Percentiles rank a stretch among this genome's conserved stretches.
These are phyloP conservation scores for Ceratocystis alfenasii DNA, from an alignment of 2,329 filamentous ascomycete species.

Conservation along the genomic window DNA sequence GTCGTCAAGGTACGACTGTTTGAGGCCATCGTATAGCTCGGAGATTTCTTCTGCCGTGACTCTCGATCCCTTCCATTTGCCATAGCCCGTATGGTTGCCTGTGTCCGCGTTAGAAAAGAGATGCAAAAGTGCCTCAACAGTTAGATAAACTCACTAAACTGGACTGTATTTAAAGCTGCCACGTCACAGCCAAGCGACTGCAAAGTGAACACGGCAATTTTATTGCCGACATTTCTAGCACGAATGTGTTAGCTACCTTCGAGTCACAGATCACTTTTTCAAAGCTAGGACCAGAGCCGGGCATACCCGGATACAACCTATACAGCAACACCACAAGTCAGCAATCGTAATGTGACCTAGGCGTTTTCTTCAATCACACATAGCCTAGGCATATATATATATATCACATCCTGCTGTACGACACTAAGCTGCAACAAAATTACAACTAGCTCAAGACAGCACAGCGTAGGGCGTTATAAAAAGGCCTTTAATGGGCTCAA, in stretches of 20 bases:
- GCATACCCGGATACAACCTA: slow-evolving; percentile 37
- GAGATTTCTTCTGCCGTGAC: slow-evolving; percentile 71
- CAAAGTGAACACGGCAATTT: slow-evolving; percentile 89
- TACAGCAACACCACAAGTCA: slow-evolving; percentile 10
- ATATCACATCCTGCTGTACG: neutral
- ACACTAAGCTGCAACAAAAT: neutral
- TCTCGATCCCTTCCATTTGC: slow-evolving; percentile 73
- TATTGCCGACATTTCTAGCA: slow-evolving; percentile 79
- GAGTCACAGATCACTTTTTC: neutral
- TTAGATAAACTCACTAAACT: slow-evolving; percentile 62
- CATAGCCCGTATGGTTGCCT: slow-evolving; percentile 95
- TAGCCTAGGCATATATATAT: neutral
- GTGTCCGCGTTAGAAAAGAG: slow-evolving; percentile 13
- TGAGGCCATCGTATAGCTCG: slow-evolving; percentile 73
- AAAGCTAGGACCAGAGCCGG: neutral
- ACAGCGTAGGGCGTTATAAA: no score
- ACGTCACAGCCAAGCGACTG: slow-evolving; percentile 91
- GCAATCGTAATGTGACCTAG: neutral
- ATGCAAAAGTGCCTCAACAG: neutral
- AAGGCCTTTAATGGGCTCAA: no score
- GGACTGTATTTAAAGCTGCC: slow-evolving; percentile 85
- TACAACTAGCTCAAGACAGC: no score
- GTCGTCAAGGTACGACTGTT: slow-evolving; percentile 69
- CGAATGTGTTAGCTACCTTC: neutral
- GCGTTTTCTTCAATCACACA: neutral